Evolutionary conservation across 2,329 filamentous ascomycete species (phyloP), one percentile per base, ranked within the genome.

Genomic region (Trichoderma sp.): DNA sequence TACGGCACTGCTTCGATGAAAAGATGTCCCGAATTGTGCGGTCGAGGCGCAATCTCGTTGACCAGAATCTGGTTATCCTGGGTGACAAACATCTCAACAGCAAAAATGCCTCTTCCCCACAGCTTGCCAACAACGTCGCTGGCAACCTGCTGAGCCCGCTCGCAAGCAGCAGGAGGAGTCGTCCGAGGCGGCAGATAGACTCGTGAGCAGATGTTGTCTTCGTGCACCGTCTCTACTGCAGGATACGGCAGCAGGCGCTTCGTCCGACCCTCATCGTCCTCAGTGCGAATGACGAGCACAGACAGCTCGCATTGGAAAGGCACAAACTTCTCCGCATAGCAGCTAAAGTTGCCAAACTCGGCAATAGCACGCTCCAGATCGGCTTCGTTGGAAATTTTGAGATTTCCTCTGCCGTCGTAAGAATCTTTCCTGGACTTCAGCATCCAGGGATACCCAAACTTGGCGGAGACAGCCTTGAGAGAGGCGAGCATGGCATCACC

Each of bases 171-270:
- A 1, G 85, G 82, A 1, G 90, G 85, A 3, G 97, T 90, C 7
- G 88, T 86, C 47, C 95, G 88, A 1, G 95, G 93, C 2, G 96
- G 96, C 67, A 92, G 91, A 79, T 95, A 98, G 2, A 95, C 93
- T 75, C 95, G 91, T 76, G 97, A 96, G 88, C 96, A 98, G 76
- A 99, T 94, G 78, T 91, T 96, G 81, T 98, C 93, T 82, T 98
- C 93, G 77, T 99, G 96, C 34, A 98, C 88, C 1, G 95, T 98
- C 84, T 99, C 96, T 2, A 98, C 95, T 0, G 92, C 92, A 0
- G 96, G 95, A 79, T 96, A 98, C 5, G 95, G 89, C 36, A 94
- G 84, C 14, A 88, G 80, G 15, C 80, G 80, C 72, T 82, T 86
- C 9, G 86, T 79, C 15, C 82, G 82, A 1, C 87, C 87, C 3